Evolutionary conservation across 2,329 filamentous ascomycete species (phyloP).

Genomic region (Trichophyton benhamiae): DNA sequence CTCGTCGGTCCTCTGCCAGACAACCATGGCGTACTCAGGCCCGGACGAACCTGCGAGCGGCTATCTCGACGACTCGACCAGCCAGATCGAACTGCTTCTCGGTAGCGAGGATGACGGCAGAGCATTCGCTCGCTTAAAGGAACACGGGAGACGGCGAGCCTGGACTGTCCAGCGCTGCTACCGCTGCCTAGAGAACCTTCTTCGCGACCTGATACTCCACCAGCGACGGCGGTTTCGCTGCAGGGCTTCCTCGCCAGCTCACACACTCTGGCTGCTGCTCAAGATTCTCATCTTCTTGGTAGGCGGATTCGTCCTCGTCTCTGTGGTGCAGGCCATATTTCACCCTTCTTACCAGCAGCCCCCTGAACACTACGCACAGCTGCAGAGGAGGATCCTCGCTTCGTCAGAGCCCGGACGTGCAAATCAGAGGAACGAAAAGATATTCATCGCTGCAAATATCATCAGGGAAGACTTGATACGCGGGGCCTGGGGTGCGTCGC

Average conservation of each 20-base stretch:
- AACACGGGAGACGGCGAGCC: not conserved
- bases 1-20: not conserved
- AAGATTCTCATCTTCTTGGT: not conserved
- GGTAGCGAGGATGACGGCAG: not conserved
- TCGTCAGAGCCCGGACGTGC: slow-evolving; percentile 5
- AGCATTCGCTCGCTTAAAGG: not conserved
- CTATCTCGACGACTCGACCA: not conserved
- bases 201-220: not conserved
- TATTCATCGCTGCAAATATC: slow-evolving; percentile 12
- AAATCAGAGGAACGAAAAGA: slow-evolving; percentile 8
- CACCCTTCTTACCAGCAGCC: slow-evolving; percentile 8
- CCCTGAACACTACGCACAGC: slow-evolving; percentile 6
- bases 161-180: not conserved
- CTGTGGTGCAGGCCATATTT: slow-evolving; percentile 6
- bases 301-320: slow-evolving; percentile 7
- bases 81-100: not conserved
- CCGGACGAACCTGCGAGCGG: not conserved
- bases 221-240: not conserved
- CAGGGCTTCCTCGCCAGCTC: not conserved
- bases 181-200: not conserved
- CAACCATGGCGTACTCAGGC: not conserved
- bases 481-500: slow-evolving; percentile 5
- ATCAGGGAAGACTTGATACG: slow-evolving; percentile 9
- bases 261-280: not conserved
- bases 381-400: not conserved